These are phyloP conservation scores for Phytophthora gonapodyides DNA, from an alignment of 352 stramenopile species.

Conservation along the genomic window DNA sequence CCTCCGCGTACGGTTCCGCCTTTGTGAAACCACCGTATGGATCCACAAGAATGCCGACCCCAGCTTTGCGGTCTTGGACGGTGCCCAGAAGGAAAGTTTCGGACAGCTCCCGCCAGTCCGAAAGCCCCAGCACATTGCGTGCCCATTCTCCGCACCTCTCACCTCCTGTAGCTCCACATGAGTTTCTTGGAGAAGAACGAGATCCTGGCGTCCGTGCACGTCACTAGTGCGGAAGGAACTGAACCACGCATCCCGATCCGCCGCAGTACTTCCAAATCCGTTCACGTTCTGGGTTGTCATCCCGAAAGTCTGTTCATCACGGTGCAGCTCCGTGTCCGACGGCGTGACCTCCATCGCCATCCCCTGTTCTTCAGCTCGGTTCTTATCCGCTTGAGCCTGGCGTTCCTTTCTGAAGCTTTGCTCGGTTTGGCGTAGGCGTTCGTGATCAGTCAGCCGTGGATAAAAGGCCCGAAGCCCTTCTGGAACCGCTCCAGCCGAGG, in stretches of 20 bases:
- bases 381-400: too few relatives aligned
- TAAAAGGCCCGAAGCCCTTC: too few relatives aligned
- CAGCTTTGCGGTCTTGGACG: neutral
- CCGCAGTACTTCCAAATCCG: neutral
- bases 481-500: too few relatives aligned
- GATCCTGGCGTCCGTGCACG: neutral
- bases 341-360: too few relatives aligned
- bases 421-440: too few relatives aligned
- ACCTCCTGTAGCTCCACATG: neutral
- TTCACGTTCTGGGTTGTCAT: conserved; percentile 9
- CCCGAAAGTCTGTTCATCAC: conserved; percentile 1
- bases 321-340: too few relatives aligned
- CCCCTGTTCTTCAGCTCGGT: too few relatives aligned
- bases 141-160: neutral
- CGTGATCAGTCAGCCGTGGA: too few relatives aligned
- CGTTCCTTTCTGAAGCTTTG: too few relatives aligned
- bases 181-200: conserved; percentile 1
- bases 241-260: neutral
- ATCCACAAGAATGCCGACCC: neutral
- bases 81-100: neutral
- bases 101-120: neutral
- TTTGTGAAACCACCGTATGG: neutral
- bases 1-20: neutral
- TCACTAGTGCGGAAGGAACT: neutral
- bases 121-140: conserved; percentile 6